Evolutionary conservation across 2,329 filamentous ascomycete species (phyloP).

Genomic region (Fusarium verrucosum): DNA sequence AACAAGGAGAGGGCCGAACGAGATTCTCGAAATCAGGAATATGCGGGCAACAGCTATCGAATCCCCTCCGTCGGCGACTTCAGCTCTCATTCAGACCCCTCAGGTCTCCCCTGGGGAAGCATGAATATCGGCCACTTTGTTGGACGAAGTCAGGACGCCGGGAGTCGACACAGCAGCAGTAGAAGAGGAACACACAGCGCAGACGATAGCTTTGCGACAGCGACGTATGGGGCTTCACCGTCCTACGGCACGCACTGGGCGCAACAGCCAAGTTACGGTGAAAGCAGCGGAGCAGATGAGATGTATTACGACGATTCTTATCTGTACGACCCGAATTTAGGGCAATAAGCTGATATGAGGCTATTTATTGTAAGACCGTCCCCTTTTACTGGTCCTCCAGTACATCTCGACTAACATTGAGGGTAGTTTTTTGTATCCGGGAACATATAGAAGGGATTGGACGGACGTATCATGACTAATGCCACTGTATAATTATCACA

Average conservation of each 20-base stretch:
- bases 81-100: slow-evolving; percentile 59
- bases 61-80: slow-evolving; percentile 68
- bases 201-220: slow-evolving; percentile 48
- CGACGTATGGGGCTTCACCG: slow-evolving; percentile 41
- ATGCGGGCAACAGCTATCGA: slow-evolving; percentile 71
- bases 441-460: slow-evolving; percentile 9
- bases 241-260: slow-evolving; percentile 40
- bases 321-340: slow-evolving; percentile 41
- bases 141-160: slow-evolving; percentile 59
- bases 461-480: slow-evolving; percentile 31
- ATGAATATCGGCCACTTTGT: slow-evolving; percentile 68
- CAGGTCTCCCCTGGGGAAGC: slow-evolving; percentile 77
- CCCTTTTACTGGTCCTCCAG: neutral
- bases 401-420: neutral
- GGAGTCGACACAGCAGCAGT: slow-evolving; percentile 56
- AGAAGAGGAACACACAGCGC: slow-evolving; percentile 50
- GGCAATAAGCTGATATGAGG: slow-evolving; percentile 22
- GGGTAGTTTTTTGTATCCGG: slow-evolving; percentile 3
- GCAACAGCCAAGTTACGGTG: slow-evolving; percentile 48
- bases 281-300: slow-evolving; percentile 49
- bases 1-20: slow-evolving; percentile 72
- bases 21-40: slow-evolving; percentile 68
- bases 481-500: slow-evolving; percentile 27
- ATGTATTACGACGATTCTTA: slow-evolving; percentile 47
- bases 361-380: slow-evolving; percentile 20